A percentile compares a stretch with the other conserved stretches of the same genome.
phyloP scores from a whole-genome alignment of 371 early-diverging fungal species.

The Mucor mucedo region DNA sequence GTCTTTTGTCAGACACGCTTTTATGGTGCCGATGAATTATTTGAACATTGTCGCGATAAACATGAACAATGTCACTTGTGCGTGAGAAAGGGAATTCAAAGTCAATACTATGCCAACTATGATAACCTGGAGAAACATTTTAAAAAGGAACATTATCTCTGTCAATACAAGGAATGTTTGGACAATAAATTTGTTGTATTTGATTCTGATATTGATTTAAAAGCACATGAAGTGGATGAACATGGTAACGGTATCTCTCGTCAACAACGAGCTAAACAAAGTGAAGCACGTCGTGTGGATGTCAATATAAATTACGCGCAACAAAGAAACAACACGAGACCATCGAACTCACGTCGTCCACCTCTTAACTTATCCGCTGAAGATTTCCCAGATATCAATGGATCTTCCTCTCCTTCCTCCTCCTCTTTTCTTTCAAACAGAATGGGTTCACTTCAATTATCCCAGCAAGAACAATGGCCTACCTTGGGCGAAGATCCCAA shows the following conservation, averaged over 20 bases:
- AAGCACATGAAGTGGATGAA: slow-evolving; percentile 74
- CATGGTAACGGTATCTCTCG: slow-evolving; percentile 44
- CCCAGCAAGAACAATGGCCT: slow-evolving; percentile 24
- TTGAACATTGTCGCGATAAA: slow-evolving; percentile 88
- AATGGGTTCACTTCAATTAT: slow-evolving; percentile 3
- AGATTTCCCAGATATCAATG: slow-evolving; percentile 44
- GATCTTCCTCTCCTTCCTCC: slow-evolving; percentile 13
- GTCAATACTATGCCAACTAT: slow-evolving; percentile 89
- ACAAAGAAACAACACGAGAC: slow-evolving; percentile 13
- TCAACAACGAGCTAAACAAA: slow-evolving; percentile 40
- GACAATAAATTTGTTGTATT: slow-evolving; percentile 97
- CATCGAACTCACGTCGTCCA: not conserved
- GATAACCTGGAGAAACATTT: slow-evolving; percentile 85
- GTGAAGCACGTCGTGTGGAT: slow-evolving; percentile 46
- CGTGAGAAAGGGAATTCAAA: slow-evolving; percentile 68
- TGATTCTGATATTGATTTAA: slow-evolving; percentile 87
- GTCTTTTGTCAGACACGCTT: slow-evolving; percentile 84
- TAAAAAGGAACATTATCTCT: slow-evolving; percentile 80
- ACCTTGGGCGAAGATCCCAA: slow-evolving; percentile 27
- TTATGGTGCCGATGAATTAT: slow-evolving; percentile 91
- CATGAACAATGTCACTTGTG: slow-evolving; percentile 97
- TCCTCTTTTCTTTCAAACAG: slow-evolving; percentile 1
- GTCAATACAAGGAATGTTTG: slow-evolving; percentile 81
- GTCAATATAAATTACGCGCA: slow-evolving; percentile 53
- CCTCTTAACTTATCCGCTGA: slow-evolving; percentile 10